Conservation (phyloP, 108 stramenopile genomes). For the Cylindrotheca fusiformis region DNA sequence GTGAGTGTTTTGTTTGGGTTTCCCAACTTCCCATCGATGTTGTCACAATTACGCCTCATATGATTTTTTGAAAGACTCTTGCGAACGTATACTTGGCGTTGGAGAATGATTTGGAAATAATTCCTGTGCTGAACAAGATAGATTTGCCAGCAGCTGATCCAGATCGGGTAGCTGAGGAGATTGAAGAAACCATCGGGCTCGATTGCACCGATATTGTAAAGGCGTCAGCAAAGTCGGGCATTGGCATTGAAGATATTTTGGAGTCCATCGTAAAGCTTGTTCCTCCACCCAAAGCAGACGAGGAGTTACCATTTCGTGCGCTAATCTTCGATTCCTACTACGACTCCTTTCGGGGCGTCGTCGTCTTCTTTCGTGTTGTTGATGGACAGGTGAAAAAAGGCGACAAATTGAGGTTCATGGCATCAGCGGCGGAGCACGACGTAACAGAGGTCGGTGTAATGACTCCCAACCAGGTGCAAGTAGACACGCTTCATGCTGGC, state of each 20-base stretch:
- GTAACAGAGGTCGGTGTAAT: constrained; percentile 95
- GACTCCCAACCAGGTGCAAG: constrained; percentile 83
- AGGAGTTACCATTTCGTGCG: constrained; percentile 65
- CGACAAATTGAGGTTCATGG: constrained; percentile 75
- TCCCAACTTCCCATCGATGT: neutral
- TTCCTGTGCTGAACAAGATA: constrained; percentile 98
- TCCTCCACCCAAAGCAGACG: constrained; percentile 83
- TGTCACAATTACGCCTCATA: neutral
- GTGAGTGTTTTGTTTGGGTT: constrained; percentile 31
- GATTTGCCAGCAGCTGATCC: constrained; percentile 98
- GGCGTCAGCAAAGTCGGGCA: constrained; percentile 88
- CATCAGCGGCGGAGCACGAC: constrained; percentile 74
- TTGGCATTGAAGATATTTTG: constrained; percentile 94
- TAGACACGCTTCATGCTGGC: constrained; percentile 62
- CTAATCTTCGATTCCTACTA: constrained; percentile 97
- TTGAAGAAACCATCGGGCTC: constrained; percentile 94
- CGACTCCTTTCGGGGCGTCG: constrained; percentile 93
- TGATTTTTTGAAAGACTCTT: constrained; percentile 63
- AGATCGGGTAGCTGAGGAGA: constrained; percentile 87
- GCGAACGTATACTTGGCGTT: constrained; percentile 97
- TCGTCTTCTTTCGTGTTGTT: constrained; percentile 95
- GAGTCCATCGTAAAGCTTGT: constrained; percentile 88
- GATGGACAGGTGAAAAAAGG: constrained; percentile 88
- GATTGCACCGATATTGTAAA: constrained; percentile 87
- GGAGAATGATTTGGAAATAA: constrained; percentile 96